Percentiles rank a stretch among this genome's conserved stretches.
phyloP scores from a whole-genome alignment of 352 stramenopile species.

The Elongisporangium anandrum region DNA sequence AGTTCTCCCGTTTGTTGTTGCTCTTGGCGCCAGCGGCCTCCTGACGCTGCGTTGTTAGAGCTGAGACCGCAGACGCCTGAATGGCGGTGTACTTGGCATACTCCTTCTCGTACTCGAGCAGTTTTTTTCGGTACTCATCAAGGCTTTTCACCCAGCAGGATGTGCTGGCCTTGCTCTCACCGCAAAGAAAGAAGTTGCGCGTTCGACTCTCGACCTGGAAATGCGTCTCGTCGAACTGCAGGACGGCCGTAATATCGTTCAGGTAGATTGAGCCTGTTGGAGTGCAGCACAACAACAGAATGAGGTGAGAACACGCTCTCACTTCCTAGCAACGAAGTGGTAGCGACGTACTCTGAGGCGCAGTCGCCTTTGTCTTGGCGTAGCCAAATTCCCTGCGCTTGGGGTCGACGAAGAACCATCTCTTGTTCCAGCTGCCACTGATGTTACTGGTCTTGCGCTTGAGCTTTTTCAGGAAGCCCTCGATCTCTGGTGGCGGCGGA shows the following conservation, averaged over 20 bases:
- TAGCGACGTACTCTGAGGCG: slow-evolving; percentile 37
- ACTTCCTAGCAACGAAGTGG: neutral
- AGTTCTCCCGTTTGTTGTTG: slow-evolving; percentile 4
- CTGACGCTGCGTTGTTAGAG: slow-evolving; percentile 5
- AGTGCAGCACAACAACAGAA: neutral
- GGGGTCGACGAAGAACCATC: slow-evolving; percentile 83
- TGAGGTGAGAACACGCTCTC: neutral
- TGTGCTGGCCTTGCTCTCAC: slow-evolving; percentile 80
- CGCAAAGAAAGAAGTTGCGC: slow-evolving; percentile 83
- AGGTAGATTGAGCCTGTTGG: slow-evolving; percentile 70
- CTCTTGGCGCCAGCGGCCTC: slow-evolving; percentile 4
- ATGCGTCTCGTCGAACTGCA: slow-evolving; percentile 83
- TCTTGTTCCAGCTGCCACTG: slow-evolving; percentile 79
- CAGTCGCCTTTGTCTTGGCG: slow-evolving; percentile 38
- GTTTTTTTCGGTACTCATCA: slow-evolving; percentile 73
- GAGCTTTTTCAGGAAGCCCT: slow-evolving; percentile 85
- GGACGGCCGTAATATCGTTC: slow-evolving; percentile 82
- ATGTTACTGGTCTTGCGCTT: slow-evolving; percentile 83
- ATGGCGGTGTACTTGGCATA: slow-evolving; percentile 29
- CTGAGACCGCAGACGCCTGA: slow-evolving; percentile 7
- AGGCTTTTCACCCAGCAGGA: slow-evolving; percentile 78
- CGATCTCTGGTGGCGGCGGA: slow-evolving; percentile 65
- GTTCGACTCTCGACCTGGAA: slow-evolving; percentile 83
- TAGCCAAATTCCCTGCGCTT: slow-evolving; percentile 78
- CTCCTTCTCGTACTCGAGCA: slow-evolving; percentile 66